Evolutionary conservation across 2,329 filamentous ascomycete species (phyloP).

Genomic region (Colletotrichum spinosum): DNA sequence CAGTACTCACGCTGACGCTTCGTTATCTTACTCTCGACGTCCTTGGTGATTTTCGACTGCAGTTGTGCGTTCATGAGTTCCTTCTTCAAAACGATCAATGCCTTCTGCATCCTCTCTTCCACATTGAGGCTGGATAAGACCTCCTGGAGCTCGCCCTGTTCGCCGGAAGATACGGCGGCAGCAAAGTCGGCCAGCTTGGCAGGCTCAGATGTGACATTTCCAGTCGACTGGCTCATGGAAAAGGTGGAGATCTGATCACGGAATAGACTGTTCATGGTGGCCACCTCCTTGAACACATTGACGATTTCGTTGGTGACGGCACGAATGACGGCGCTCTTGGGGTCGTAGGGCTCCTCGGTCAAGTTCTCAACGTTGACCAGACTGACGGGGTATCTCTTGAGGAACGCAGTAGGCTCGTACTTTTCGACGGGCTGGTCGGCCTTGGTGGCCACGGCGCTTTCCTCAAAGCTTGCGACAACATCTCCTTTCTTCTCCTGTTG

Average conservation of each 20-base stretch:
- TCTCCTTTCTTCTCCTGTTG: slow-evolving; percentile 83
- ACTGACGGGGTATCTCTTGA: slow-evolving; percentile 91
- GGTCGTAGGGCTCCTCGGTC: slow-evolving; percentile 87
- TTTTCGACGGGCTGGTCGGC: slow-evolving; percentile 62
- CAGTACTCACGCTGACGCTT: slow-evolving; percentile 98
- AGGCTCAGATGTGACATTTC: slow-evolving; percentile 94
- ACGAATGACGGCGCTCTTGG: slow-evolving; percentile 88
- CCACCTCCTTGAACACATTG: slow-evolving; percentile 98
- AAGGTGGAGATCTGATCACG: slow-evolving; percentile 98
- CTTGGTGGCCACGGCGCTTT: slow-evolving; percentile 74
- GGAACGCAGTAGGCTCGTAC: slow-evolving; percentile 90
- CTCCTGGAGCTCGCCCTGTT: slow-evolving; percentile 91
- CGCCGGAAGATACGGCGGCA: slow-evolving; percentile 93
- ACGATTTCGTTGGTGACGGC: slow-evolving; percentile 98
- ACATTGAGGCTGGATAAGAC: slow-evolving; percentile 90
- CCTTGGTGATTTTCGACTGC: slow-evolving; percentile 96
- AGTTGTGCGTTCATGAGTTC: slow-evolving; percentile 98
- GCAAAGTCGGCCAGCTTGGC: slow-evolving; percentile 97
- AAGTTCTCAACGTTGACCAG: slow-evolving; percentile 96
- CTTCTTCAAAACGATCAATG: slow-evolving; percentile 93
- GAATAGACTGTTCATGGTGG: slow-evolving; percentile 92
- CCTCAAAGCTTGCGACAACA: slow-evolving; percentile 97
- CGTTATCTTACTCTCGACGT: slow-evolving; percentile 96
- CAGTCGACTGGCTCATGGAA: slow-evolving; percentile 92
- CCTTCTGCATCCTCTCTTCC: slow-evolving; percentile 91